These are phyloP conservation scores for Candida silvicultrix DNA, from an alignment of 805 yeast species.

Conservation along the genomic window DNA sequence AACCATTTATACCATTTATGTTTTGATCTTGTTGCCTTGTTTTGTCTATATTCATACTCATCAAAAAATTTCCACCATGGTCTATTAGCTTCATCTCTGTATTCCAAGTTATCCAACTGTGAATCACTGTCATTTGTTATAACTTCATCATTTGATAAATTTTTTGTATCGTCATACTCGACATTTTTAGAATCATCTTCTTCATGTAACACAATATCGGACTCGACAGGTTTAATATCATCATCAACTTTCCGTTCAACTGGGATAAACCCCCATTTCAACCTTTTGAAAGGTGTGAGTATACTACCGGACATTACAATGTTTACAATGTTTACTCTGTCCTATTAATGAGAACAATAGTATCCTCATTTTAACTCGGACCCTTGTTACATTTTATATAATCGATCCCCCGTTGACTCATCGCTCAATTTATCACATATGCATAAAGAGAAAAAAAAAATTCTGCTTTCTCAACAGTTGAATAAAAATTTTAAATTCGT, in stretches of 20 bases:
- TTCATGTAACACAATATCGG: too few relatives aligned
- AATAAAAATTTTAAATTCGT: too few relatives aligned
- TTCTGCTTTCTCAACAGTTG: too few relatives aligned
- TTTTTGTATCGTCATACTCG: too few relatives aligned
- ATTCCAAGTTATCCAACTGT: conserved; percentile 34
- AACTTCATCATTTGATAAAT: too few relatives aligned
- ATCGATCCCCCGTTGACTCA: too few relatives aligned
- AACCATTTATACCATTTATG: conserved; percentile 14
- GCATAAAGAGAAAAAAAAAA: too few relatives aligned
- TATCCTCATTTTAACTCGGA: too few relatives aligned
- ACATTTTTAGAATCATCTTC: neutral
- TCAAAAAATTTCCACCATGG: conserved; percentile 53
- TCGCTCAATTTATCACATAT: too few relatives aligned
- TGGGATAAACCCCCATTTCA: conserved; percentile 29
- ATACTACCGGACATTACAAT: too few relatives aligned
- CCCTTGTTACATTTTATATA: neutral
- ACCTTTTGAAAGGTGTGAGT: conserved; percentile 19
- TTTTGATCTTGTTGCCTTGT: neutral
- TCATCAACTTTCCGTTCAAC: conserved; percentile 21
- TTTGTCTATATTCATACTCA: conserved; percentile 38
- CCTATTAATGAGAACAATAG: too few relatives aligned
- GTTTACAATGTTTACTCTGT: too few relatives aligned
- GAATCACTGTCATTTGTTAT: neutral
- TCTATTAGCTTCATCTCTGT: conserved; percentile 47
- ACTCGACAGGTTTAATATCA: conserved; percentile 8